phyloP scores from a whole-genome alignment of 108 stramenopile species.

The Nitzschia inconspicua region DNA sequence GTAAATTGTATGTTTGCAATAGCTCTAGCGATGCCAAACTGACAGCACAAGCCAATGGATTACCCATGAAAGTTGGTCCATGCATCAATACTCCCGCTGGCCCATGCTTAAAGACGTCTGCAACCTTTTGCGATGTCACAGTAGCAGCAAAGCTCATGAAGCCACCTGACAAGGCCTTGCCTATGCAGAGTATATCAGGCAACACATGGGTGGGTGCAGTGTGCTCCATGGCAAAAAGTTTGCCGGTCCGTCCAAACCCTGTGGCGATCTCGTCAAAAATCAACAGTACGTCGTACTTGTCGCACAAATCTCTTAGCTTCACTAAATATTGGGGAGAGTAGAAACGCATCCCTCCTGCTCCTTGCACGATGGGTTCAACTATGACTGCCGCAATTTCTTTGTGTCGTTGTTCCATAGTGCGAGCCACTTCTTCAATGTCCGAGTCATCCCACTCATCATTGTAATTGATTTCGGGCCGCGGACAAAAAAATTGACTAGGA shows the following conservation, averaged over 20 bases:
- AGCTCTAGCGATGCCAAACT: slow-evolving; percentile 57
- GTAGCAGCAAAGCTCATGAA: slow-evolving; percentile 80
- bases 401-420: slow-evolving; percentile 29
- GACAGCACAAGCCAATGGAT: slow-evolving; percentile 80
- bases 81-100: slow-evolving; percentile 72
- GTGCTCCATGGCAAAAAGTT: slow-evolving; percentile 77
- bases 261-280: slow-evolving; percentile 91
- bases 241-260: slow-evolving; percentile 87
- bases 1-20: slow-evolving; percentile 48
- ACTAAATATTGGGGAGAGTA: slow-evolving; percentile 67
- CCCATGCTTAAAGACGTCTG: slow-evolving; percentile 54
- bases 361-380: slow-evolving; percentile 90
- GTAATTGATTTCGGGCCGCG: slow-evolving; percentile 31
- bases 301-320: slow-evolving; percentile 60
- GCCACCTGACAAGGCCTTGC: slow-evolving; percentile 86
- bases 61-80: slow-evolving; percentile 85
- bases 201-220: slow-evolving; percentile 20
- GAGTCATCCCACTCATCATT: slow-evolving; percentile 26
- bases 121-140: slow-evolving; percentile 54
- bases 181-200: slow-evolving; percentile 84
- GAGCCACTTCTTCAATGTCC: slow-evolving; percentile 31
- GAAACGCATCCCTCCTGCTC: slow-evolving; percentile 88
- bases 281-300: slow-evolving; percentile 67
- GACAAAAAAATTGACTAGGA: slow-evolving; percentile 56
- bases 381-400: slow-evolving; percentile 83